Evolutionary conservation across 2,329 filamentous ascomycete genomes (phyloP).

Genomic region (Berkeleyomyces basicola): DNA sequence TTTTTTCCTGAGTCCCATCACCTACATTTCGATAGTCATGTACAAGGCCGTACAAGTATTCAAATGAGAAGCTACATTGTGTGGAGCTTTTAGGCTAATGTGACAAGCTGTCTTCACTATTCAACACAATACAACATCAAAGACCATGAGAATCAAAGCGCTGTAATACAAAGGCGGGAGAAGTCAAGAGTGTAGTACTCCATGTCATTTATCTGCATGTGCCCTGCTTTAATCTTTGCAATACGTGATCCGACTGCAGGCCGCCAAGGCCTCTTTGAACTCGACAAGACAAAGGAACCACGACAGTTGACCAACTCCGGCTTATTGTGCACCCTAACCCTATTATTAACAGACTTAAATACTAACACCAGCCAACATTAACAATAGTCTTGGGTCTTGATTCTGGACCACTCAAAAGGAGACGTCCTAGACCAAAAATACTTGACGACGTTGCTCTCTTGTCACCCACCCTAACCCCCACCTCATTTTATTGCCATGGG

Average conservation of each 20-base stretch:
- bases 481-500: background rate
- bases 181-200: background rate
- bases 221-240: background rate
- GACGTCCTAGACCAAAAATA: background rate
- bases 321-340: background rate
- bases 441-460: background rate
- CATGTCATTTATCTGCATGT: background rate
- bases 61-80: too few relatives aligned
- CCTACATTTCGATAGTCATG: too few relatives aligned
- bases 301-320: background rate
- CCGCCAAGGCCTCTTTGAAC: background rate
- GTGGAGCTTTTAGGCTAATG: background rate
- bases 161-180: background rate
- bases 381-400: too few relatives aligned
- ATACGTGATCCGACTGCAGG: background rate
- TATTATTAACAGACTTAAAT: background rate
- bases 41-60: too few relatives aligned
- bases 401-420: background rate
- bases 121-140: background rate
- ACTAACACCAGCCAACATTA: too few relatives aligned
- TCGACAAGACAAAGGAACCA: background rate
- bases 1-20: too few relatives aligned
- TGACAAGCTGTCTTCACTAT: background rate
- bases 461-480: background rate
- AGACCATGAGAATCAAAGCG: background rate